Conservation (phyloP, 148 eudicot species). For the Chenopodium suecicum region DNA sequence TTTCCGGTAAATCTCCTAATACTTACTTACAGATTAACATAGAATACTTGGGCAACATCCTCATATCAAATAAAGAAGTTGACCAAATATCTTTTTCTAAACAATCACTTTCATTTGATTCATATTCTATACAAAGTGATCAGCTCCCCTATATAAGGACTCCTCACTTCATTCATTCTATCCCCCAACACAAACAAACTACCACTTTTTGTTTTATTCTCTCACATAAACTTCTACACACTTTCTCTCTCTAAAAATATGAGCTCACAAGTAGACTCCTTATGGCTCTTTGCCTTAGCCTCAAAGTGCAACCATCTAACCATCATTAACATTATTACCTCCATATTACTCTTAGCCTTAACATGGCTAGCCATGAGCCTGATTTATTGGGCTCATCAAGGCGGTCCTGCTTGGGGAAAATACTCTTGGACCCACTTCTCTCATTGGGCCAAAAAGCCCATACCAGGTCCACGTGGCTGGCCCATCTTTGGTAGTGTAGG, state of each 20-base stretch:
- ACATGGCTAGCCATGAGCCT: slow-evolving; percentile 44
- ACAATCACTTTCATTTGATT: slow-evolving; percentile 28
- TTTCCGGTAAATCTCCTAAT: slow-evolving; percentile 6
- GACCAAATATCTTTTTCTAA: slow-evolving; percentile 9
- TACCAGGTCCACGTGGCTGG: slow-evolving; percentile 65
- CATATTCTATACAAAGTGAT: slow-evolving; percentile 13
- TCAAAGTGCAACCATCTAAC: slow-evolving; percentile 51
- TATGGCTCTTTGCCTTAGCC: slow-evolving; percentile 59
- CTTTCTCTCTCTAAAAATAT: slow-evolving; percentile 9
- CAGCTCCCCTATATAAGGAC: slow-evolving; percentile 26
- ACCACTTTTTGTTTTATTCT: background rate
- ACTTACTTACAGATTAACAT: background rate
- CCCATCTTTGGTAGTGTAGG: slow-evolving; percentile 67
- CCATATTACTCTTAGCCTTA: slow-evolving; percentile 14
- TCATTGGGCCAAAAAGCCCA: slow-evolving; percentile 27
- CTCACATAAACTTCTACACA: background rate
- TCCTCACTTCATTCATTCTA: slow-evolving; percentile 16
- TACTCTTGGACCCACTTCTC: slow-evolving; percentile 21
- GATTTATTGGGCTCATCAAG: slow-evolving; percentile 62
- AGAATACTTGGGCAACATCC: background rate
- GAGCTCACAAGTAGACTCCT: slow-evolving; percentile 42
- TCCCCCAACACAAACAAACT: background rate
- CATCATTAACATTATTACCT: slow-evolving; percentile 20
- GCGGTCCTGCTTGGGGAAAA: slow-evolving; percentile 87
- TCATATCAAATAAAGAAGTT: background rate